Percentiles rank a stretch among this genome's conserved stretches.
phyloP scores from a whole-genome alignment of 2,329 filamentous ascomycete genomes.

The Ustulina deusta region DNA sequence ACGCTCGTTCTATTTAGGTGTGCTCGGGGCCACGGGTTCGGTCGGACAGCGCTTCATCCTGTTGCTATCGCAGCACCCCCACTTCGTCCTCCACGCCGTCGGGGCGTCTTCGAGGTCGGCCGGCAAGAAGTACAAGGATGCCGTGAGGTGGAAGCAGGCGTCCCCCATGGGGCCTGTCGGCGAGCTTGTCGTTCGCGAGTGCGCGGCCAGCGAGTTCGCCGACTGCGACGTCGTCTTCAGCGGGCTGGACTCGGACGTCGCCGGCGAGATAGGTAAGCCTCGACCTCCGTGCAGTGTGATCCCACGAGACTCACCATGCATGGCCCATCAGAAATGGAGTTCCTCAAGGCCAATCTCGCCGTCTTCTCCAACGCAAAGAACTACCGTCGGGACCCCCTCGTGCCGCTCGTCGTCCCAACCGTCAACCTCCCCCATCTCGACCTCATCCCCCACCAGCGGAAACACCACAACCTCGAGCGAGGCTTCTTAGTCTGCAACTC shows the following conservation, averaged over 20 bases:
- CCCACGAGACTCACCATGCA: neutral
- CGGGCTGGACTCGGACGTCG: slow-evolving; percentile 91
- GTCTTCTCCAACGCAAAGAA: slow-evolving; percentile 99
- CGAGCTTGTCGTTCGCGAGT: slow-evolving; percentile 86
- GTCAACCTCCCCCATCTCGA: slow-evolving; percentile 91
- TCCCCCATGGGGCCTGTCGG: slow-evolving; percentile 83
- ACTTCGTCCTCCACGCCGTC: slow-evolving; percentile 86
- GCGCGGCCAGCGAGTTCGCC: slow-evolving; percentile 81
- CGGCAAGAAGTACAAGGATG: slow-evolving; percentile 94
- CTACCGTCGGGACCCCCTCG: slow-evolving; percentile 88
- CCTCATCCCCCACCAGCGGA: slow-evolving; percentile 88
- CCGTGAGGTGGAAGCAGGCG: slow-evolving; percentile 94
- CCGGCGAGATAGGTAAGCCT: slow-evolving; percentile 84
- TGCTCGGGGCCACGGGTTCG: slow-evolving; percentile 91
- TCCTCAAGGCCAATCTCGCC: slow-evolving; percentile 86
- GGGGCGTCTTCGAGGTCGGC: slow-evolving; percentile 90
- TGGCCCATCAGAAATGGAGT: slow-evolving; percentile 78
- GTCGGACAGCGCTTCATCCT: slow-evolving; percentile 97
- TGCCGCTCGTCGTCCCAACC: slow-evolving; percentile 93
- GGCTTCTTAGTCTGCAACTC: slow-evolving; percentile 98
- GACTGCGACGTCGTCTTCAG: slow-evolving; percentile 96
- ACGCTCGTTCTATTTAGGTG: slow-evolving; percentile 56
- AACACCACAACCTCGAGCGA: slow-evolving; percentile 77
- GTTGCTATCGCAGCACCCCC: slow-evolving; percentile 86
- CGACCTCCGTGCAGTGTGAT: neutral